Conservation (phyloP, 768 basidiomycete species). For the Termitomyces sp. region DNA sequence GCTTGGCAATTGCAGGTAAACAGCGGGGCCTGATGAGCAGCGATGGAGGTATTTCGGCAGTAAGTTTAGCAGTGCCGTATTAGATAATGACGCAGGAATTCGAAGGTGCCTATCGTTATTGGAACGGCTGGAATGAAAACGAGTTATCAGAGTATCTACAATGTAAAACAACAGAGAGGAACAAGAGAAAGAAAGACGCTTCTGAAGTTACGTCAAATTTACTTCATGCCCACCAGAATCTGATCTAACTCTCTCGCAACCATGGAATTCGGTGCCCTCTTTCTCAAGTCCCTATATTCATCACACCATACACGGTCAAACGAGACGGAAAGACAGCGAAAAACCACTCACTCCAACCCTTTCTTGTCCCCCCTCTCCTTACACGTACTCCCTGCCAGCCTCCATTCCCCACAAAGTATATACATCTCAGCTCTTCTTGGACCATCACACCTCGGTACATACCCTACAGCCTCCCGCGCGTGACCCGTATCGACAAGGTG, state of each 20-base stretch:
- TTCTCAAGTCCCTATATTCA: conserved; percentile 55
- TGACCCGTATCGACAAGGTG: conserved; percentile 74
- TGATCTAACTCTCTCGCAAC: conserved; percentile 74
- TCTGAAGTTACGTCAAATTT: neutral
- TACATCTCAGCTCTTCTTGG: conserved; percentile 82
- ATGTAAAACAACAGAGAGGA: neutral
- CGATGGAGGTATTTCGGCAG: too few species aligned
- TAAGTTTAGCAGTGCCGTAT: neutral
- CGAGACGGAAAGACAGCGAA: neutral
- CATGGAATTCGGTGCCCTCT: conserved; percentile 74
- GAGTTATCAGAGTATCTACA: neutral
- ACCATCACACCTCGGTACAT: conserved; percentile 81
- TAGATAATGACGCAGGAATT: neutral
- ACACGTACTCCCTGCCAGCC: conserved; percentile 80
- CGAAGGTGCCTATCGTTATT: neutral
- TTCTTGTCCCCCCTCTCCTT: conserved; percentile 85
- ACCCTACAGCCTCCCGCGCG: conserved; percentile 67
- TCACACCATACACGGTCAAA: neutral
- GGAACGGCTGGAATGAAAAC: neutral
- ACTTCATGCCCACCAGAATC: conserved; percentile 63
- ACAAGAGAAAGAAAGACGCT: neutral
- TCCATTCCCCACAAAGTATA: conserved; percentile 88
- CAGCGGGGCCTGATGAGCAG: too few species aligned
- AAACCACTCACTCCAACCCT: conserved; percentile 68
- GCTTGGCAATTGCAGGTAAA: too few species aligned